Conservation (phyloP, 1,139 yeast genomes). For the Meyerozyma smithsonii region DNA sequence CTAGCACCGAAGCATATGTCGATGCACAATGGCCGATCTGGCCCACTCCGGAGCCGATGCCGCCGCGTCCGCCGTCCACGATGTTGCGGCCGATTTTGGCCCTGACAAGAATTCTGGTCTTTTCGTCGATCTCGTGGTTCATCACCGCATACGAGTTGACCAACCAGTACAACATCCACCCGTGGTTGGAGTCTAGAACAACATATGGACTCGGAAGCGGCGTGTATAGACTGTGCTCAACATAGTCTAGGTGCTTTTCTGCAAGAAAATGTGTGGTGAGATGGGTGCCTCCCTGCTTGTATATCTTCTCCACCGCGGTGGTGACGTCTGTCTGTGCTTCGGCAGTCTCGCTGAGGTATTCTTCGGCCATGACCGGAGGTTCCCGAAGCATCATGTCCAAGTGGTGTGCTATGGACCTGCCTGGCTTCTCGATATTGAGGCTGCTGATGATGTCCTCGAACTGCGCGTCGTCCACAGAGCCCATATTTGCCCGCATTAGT, state of each 20-base stretch:
- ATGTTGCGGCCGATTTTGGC: slow-evolving; percentile 24
- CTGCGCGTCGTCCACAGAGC: neutral
- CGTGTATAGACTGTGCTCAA: slow-evolving; percentile 27
- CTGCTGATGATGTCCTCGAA: neutral
- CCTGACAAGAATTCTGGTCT: slow-evolving; percentile 12
- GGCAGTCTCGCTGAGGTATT: slow-evolving; percentile 5
- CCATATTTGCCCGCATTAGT: neutral
- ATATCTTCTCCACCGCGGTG: slow-evolving; percentile 17
- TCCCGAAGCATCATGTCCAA: slow-evolving; percentile 4
- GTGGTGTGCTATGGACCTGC: neutral
- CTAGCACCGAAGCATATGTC: slow-evolving; percentile 70
- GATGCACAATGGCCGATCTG: slow-evolving; percentile 86
- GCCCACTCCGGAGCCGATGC: slow-evolving; percentile 79
- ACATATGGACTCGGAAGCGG: slow-evolving; percentile 47
- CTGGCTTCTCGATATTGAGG: neutral
- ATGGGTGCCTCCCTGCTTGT: slow-evolving; percentile 23
- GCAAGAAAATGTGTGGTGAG: slow-evolving; percentile 13
- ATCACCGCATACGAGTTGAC: slow-evolving; percentile 41
- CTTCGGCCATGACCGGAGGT: neutral
- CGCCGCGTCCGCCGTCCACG: slow-evolving; percentile 47
- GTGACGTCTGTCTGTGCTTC: slow-evolving; percentile 22
- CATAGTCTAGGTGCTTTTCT: slow-evolving; percentile 16
- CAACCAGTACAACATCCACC: slow-evolving; percentile 90
- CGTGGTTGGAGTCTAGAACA: slow-evolving; percentile 76
- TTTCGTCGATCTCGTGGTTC: slow-evolving; percentile 5